A percentile compares a stretch with the other conserved stretches of the same genome.
phyloP scores from a whole-genome alignment of 768 basidiomycete genomes.

The Rhizopogon salebrosus region DNA sequence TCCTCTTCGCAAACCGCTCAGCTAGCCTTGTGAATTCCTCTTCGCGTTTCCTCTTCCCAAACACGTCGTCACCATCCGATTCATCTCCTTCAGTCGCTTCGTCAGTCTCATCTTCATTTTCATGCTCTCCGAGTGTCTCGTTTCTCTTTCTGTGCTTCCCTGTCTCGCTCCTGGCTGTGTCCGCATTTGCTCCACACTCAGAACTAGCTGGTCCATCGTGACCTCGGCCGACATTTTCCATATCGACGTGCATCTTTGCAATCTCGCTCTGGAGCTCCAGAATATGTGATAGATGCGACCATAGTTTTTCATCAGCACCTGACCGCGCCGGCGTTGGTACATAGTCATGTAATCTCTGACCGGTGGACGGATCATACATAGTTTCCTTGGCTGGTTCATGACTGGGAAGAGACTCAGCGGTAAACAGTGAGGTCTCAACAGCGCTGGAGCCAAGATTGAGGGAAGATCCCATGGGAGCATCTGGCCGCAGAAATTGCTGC shows the following conservation, averaged over 20 bases:
- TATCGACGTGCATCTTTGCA: constrained; percentile 65
- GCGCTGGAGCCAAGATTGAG: constrained; percentile 6
- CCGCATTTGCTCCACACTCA: constrained; percentile 14
- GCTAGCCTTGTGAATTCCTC: constrained; percentile 66
- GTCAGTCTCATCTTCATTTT: constrained; percentile 25
- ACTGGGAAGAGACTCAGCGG: neutral
- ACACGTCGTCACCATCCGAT: constrained; percentile 34
- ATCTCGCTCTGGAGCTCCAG: constrained; percentile 69
- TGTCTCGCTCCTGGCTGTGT: constrained; percentile 11
- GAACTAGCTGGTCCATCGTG: constrained; percentile 3
- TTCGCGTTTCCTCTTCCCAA: constrained; percentile 51
- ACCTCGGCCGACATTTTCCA: constrained; percentile 50
- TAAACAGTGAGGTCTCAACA: neutral
- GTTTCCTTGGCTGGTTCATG: constrained; percentile 8
- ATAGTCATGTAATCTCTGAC: constrained; percentile 19
- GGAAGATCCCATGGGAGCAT: neutral
- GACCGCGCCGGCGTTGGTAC: constrained; percentile 7
- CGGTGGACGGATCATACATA: constrained; percentile 31
- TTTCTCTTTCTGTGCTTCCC: constrained; percentile 19
- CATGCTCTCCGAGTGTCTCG: constrained; percentile 30
- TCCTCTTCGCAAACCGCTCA: constrained; percentile 64
- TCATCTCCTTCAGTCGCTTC: constrained; percentile 35
- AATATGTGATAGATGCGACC: constrained; percentile 66
- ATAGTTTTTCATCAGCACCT: constrained; percentile 44
- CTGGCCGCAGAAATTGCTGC: constrained; percentile 3